A percentile compares a stretch with the other conserved stretches of the same genome.
Evolutionary conservation across 2,329 filamentous ascomycete genomes (phyloP).

Genomic region (Trematosphaeria pertusa): DNA sequence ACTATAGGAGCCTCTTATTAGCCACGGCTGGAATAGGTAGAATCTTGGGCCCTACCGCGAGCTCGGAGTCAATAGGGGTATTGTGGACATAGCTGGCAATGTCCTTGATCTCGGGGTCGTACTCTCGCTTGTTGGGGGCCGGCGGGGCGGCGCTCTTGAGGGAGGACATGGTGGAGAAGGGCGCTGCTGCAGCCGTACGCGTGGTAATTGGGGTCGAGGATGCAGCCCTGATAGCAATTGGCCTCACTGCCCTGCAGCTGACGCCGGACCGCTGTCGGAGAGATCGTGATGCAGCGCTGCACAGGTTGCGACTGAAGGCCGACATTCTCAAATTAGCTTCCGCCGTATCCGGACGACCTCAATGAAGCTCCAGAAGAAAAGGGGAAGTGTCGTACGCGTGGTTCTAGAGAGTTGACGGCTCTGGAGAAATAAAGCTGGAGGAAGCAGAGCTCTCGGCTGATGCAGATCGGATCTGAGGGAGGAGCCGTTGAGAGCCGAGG

Average conservation of each 20-base stretch:
- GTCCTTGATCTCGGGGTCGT: slow-evolving; percentile 92
- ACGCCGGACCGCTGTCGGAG: slow-evolving; percentile 44
- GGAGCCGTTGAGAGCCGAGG: slow-evolving; percentile 43
- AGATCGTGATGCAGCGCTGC: slow-evolving; percentile 47
- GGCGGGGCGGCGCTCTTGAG: slow-evolving; percentile 44
- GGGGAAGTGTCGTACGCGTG: slow-evolving; percentile 45
- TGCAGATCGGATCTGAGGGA: slow-evolving; percentile 30
- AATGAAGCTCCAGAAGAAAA: slow-evolving; percentile 38
- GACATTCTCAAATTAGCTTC: slow-evolving; percentile 50
- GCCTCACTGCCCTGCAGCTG: slow-evolving; percentile 44
- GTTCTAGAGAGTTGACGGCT: slow-evolving; percentile 28
- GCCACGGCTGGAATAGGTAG: slow-evolving; percentile 6
- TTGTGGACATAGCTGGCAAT: slow-evolving; percentile 96
- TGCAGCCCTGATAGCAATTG: slow-evolving; percentile 42
- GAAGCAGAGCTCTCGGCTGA: slow-evolving; percentile 31
- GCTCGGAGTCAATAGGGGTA: slow-evolving; percentile 86
- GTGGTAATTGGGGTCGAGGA: slow-evolving; percentile 29
- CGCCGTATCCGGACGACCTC: slow-evolving; percentile 38
- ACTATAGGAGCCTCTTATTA: slow-evolving; percentile 59
- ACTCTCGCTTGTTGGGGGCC: slow-evolving; percentile 57
- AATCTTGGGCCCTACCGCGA: slow-evolving; percentile 76
- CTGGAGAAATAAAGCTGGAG: slow-evolving; percentile 28
- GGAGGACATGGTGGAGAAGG: slow-evolving; percentile 48
- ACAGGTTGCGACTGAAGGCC: slow-evolving; percentile 51
- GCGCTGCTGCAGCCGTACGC: slow-evolving; percentile 30